Evolutionary conservation across 1,284 basidiomycete genomes (phyloP).

Genomic region (Veloboletus limbatus): DNA sequence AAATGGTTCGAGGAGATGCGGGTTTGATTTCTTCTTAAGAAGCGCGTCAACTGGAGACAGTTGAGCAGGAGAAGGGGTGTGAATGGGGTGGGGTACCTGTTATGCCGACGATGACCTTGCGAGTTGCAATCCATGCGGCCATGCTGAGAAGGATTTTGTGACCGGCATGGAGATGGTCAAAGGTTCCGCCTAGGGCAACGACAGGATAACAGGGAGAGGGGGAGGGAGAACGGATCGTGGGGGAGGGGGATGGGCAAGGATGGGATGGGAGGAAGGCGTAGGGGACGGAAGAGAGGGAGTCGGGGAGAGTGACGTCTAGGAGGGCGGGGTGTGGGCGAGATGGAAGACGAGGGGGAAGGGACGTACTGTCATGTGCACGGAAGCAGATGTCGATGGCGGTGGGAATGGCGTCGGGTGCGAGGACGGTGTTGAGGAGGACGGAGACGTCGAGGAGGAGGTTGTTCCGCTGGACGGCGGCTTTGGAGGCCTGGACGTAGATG

Average conservation of each 20-base stretch:
- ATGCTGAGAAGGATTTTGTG: conserved; percentile 97
- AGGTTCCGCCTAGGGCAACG: conserved; percentile 70
- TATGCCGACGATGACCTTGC: conserved; percentile 87
- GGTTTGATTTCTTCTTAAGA: conserved; percentile 73
- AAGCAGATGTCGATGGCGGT: conserved; percentile 46
- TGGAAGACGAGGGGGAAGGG: not conserved
- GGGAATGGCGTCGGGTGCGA: conserved; percentile 40
- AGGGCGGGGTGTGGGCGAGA: not conserved
- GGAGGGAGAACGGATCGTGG: not conserved
- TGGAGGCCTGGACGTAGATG: conserved; percentile 72
- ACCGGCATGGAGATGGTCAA: conserved; percentile 96
- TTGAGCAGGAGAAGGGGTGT: conserved; percentile 17
- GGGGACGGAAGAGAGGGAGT: conserved; percentile 22
- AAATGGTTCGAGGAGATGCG: conserved; percentile 69
- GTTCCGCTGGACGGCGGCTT: conserved; percentile 60
- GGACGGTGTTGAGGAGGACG: conserved; percentile 57
- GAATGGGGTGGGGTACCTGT: conserved; percentile 52
- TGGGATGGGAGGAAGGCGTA: conserved; percentile 35
- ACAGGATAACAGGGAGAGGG: conserved; percentile 44
- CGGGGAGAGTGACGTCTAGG: conserved; percentile 24
- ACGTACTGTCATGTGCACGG: conserved; percentile 49
- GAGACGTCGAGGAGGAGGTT: conserved; percentile 69
- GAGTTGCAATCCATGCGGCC: conserved; percentile 75
- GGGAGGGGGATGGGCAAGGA: not conserved
- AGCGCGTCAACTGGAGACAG: conserved; percentile 60